Percentiles rank a stretch among this genome's conserved stretches.
Evolutionary conservation across 306 rosid species (phyloP).

Genomic region (Cicer chorassanicum): DNA sequence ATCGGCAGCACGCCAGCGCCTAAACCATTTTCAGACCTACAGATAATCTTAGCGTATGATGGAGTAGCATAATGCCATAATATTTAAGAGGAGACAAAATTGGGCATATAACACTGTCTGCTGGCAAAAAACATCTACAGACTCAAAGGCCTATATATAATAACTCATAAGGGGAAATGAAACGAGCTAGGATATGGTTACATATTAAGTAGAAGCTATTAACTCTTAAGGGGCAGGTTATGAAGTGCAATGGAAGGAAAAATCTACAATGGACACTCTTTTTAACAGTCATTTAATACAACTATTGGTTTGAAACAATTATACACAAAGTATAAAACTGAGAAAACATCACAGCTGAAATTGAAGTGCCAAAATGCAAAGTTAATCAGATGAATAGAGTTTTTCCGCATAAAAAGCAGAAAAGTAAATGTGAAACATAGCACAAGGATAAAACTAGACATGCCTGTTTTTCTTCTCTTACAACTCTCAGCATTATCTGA

Average conservation of each 20-base stretch:
- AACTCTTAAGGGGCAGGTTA: background rate
- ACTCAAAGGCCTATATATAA: background rate
- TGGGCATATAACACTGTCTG: background rate
- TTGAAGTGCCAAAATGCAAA: constrained; percentile 8
- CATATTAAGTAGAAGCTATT: background rate
- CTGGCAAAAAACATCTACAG: background rate
- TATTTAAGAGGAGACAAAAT: constrained; percentile 20
- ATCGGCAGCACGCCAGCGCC: constrained; percentile 28
- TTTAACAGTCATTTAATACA: constrained; percentile 15
- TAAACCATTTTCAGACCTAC: constrained; percentile 38
- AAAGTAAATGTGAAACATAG: background rate
- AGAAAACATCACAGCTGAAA: constrained; percentile 14
- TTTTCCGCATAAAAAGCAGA: background rate
- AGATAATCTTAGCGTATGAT: constrained; percentile 27
- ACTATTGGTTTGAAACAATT: constrained; percentile 13
- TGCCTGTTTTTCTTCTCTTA: constrained; percentile 82
- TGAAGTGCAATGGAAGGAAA: background rate
- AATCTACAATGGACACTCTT: constrained; percentile 3
- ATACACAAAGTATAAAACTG: background rate
- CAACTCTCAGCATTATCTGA: constrained; percentile 45
- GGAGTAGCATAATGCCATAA: background rate
- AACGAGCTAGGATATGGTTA: background rate
- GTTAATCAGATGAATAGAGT: constrained; percentile 7
- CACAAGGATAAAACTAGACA: constrained; percentile 36
- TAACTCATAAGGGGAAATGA: constrained; percentile 22